Conservation (phyloP, 495 filamentous ascomycete genomes). For the Rostrohypoxylon terebratum region DNA sequence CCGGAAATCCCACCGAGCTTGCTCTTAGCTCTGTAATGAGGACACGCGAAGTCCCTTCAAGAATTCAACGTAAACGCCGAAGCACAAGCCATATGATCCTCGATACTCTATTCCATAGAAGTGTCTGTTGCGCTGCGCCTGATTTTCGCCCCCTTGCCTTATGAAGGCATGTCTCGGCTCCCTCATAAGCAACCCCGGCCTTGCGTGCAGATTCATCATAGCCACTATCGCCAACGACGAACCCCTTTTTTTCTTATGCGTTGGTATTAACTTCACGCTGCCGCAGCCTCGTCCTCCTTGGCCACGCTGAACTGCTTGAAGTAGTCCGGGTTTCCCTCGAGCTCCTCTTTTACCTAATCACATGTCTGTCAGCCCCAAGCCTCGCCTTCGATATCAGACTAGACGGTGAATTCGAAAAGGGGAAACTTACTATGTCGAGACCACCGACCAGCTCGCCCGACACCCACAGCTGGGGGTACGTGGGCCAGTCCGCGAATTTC, state of each 20-base stretch:
- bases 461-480: slow-evolving; percentile 91
- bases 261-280: slow-evolving; percentile 32
- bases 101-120: not conserved
- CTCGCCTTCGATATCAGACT: not conserved
- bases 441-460: slow-evolving; percentile 88
- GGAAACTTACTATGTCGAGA: slow-evolving; percentile 89
- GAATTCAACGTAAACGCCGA: slow-evolving; percentile 14
- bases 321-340: slow-evolving; percentile 77
- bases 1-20: slow-evolving; percentile 6
- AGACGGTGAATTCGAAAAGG: not conserved
- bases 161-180: not conserved
- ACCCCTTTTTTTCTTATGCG: not conserved
- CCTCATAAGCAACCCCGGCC: not conserved
- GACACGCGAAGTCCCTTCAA: slow-evolving; percentile 7
- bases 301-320: slow-evolving; percentile 73
- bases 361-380: slow-evolving; percentile 44
- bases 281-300: slow-evolving; percentile 49
- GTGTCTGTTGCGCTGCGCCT: not conserved
- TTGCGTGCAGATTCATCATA: not conserved
- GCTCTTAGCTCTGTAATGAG: slow-evolving; percentile 6
- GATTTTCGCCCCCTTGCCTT: not conserved
- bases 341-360: slow-evolving; percentile 68
- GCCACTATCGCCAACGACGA: not conserved
- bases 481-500: slow-evolving; percentile 96
- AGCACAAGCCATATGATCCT: slow-evolving; percentile 5